Percentiles rank a stretch among this genome's conserved stretches.
Evolutionary conservation across 2,329 filamentous ascomycete species (phyloP).

Genomic region (Epichloe sylvatica): DNA sequence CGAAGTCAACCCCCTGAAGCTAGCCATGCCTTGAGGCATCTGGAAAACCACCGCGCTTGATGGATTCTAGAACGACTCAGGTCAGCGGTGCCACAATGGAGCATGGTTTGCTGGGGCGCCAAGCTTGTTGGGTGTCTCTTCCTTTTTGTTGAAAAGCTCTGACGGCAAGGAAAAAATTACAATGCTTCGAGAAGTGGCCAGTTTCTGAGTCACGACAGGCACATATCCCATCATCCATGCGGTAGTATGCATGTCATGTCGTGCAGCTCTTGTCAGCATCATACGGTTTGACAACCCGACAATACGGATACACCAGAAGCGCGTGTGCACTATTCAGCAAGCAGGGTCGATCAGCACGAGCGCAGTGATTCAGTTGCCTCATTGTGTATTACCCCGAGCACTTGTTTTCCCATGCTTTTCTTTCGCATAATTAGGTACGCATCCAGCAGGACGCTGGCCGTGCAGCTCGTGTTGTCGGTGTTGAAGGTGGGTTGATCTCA

Average conservation of each 20-base stretch:
- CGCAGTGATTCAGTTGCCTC: neutral
- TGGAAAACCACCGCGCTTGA: too few species aligned
- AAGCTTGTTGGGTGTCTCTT: too few species aligned
- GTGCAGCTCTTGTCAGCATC: slow-evolving; percentile 6
- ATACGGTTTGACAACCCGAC: slow-evolving; percentile 4
- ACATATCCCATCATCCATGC: slow-evolving; percentile 6
- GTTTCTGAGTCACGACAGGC: neutral
- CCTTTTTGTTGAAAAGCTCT: neutral
- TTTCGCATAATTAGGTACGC: neutral
- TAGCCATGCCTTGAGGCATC: neutral
- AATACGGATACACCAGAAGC: slow-evolving; percentile 6
- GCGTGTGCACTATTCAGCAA: neutral
- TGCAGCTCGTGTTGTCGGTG: neutral
- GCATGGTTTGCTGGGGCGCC: neutral
- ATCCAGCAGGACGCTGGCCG: neutral
- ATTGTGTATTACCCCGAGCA: neutral
- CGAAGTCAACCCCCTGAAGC: neutral
- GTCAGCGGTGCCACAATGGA: neutral
- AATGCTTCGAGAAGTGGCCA: neutral
- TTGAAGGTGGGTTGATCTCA: neutral
- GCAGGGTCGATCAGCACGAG: slow-evolving; percentile 2
- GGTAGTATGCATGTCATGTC: slow-evolving; percentile 12
- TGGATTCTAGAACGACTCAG: too few species aligned
- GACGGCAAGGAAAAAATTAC: neutral
- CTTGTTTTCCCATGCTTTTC: neutral